These are phyloP conservation scores for Plasmodium relictum DNA, from an alignment of 169 alveolate genomes.

Conservation along the genomic window DNA sequence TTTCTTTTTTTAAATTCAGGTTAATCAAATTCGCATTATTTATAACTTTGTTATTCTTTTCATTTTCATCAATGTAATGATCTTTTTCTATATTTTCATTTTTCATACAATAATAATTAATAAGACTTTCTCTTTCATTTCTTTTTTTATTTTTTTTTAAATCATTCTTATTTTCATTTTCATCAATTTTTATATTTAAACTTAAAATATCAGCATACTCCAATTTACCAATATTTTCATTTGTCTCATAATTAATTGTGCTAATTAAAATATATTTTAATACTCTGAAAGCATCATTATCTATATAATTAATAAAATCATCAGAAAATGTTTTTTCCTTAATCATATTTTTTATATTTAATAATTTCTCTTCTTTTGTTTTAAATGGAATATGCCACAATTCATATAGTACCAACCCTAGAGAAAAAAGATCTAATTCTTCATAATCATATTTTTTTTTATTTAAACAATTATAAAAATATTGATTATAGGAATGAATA, in stretches of 20 bases:
- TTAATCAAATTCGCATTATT: not conserved
- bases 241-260: constrained; percentile 23
- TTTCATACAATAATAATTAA: not conserved
- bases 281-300: constrained; percentile 53
- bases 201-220: constrained; percentile 27
- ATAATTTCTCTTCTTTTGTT: constrained; percentile 32
- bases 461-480: constrained; percentile 21
- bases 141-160: not conserved
- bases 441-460: constrained; percentile 47
- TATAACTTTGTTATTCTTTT: not conserved
- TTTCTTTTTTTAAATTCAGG: not conserved
- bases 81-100: not conserved
- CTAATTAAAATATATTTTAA: constrained; percentile 52
- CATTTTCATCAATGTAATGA: not conserved
- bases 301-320: constrained; percentile 17
- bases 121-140: not conserved
- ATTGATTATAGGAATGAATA: constrained; percentile 53
- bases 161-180: constrained; percentile 10
- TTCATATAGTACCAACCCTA: constrained; percentile 59
- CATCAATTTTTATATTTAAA: constrained; percentile 5
- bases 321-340: constrained; percentile 25
- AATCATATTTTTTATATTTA: constrained; percentile 38
- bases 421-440: constrained; percentile 49
- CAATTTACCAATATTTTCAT: constrained; percentile 9
- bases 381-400: constrained; percentile 53